phyloP scores from a whole-genome alignment of 106 monocot genomes.

The Vanilla planifolia region DNA sequence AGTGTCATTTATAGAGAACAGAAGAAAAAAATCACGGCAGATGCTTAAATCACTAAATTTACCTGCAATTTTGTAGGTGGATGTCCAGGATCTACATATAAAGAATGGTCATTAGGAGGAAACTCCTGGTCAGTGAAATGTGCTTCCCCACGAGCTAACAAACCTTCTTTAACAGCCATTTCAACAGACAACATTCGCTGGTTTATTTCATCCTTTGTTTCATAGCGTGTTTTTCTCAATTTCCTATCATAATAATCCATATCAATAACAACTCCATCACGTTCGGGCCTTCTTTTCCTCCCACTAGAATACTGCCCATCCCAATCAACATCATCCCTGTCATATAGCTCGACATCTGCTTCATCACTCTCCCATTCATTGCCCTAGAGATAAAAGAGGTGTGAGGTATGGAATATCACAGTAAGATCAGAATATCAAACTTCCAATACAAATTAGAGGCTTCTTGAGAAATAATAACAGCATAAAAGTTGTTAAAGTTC shows the following conservation, averaged over 20 bases:
- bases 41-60: constrained; percentile 7
- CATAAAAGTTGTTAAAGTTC: neutral
- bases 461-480: neutral
- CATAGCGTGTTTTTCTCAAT: constrained; percentile 65
- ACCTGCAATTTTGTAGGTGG: constrained; percentile 80
- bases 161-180: constrained; percentile 87
- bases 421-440: neutral
- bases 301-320: constrained; percentile 99
- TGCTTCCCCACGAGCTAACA: constrained; percentile 57
- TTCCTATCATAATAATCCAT: constrained; percentile 74
- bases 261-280: constrained; percentile 76
- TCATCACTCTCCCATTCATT: constrained; percentile 92
- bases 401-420: neutral
- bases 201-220: constrained; percentile 85
- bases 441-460: neutral
- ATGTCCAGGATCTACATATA: constrained; percentile 86
- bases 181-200: constrained; percentile 90
- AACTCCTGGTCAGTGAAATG: constrained; percentile 95
- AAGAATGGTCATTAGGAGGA: constrained; percentile 85
- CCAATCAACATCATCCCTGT: constrained; percentile 98
- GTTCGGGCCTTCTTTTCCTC: constrained; percentile 72
- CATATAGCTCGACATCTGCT: constrained; percentile 84
- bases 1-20: neutral
- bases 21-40: neutral
- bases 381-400: constrained; percentile 23